Evolutionary conservation across 352 stramenopile species (phyloP), one percentile per base, ranked within the genome.

Genomic region (Phytophthora cactorum): DNA sequence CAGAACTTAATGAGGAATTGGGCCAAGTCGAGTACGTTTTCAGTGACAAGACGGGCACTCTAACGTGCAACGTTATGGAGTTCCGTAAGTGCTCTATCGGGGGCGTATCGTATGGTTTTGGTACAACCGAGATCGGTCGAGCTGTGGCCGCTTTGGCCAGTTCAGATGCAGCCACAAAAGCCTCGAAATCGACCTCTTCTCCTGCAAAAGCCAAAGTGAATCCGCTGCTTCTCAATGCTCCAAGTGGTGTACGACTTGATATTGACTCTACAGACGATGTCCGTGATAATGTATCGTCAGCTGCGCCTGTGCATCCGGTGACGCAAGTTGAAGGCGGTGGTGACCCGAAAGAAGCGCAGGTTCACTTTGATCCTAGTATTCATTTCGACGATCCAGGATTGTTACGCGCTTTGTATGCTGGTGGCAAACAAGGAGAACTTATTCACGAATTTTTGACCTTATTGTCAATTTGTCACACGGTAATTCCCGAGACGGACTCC

Each of bases 61-160:
- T 99, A 22, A 99, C 98, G 17, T 96, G 94, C 74, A 99, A 99
- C 80, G 79, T 99, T 17, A 99, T 99, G 97, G 86, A 98, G 68
- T 98, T 98, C 66, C 88, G 93, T 46, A 96, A 96, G 64, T 97
- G 93, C 62, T 91, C 82, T 2, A 92, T 98, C 50, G 86, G 74
- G 52, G 92, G 93, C 15, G 59, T 82, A 7, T 87, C 86, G 2
- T 98, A 97, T 53, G 91, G 91, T 29, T 77, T 89, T 82, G 72
- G 79, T 4, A 89, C 60, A n/a, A 95, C 95, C 10, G 84, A 98
- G 74, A 96, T 99, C 36, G 82, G 97, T 41, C 97, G 99, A 63
- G 93, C 98, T 5, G 98, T 99, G 1, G 76, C 78, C 4, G 78
- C 78, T 27, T 51, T 87, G 44, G 63, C 63, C 0, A 69, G 57